Conservation (phyloP, 805 yeast genomes). For the Lipomyces spencermartinsiae region DNA sequence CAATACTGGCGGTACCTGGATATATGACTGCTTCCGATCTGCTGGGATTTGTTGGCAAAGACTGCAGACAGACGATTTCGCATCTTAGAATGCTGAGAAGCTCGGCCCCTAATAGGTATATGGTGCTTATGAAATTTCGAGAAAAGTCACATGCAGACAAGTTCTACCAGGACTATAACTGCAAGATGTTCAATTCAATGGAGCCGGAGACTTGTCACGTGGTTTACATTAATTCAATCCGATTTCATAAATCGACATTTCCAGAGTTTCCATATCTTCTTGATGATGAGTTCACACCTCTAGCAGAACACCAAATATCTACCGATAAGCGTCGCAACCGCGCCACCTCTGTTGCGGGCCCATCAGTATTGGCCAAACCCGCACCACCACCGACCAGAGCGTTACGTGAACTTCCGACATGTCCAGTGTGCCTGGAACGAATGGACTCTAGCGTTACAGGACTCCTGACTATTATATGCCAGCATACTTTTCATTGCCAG, state of each 20-base stretch:
- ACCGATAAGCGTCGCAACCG: constrained; percentile 16
- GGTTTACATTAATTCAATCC: constrained; percentile 67
- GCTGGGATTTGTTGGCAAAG: constrained; percentile 77
- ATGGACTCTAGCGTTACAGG: constrained; percentile 86
- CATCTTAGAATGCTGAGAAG: constrained; percentile 78
- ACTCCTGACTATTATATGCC: constrained; percentile 84
- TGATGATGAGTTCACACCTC: constrained; percentile 72
- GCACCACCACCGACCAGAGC: constrained; percentile 42
- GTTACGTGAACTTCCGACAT: constrained; percentile 76
- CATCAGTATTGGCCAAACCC: constrained; percentile 26
- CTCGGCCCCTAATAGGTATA: constrained; percentile 68
- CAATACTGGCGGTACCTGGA: constrained; percentile 84
- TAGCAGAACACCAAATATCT: constrained; percentile 29
- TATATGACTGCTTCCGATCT: constrained; percentile 86
- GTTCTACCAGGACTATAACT: constrained; percentile 72
- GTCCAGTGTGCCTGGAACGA: constrained; percentile 90
- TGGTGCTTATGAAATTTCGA: constrained; percentile 78
- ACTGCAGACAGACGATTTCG: constrained; percentile 59
- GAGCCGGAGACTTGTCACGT: constrained; percentile 88
- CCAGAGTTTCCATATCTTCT: constrained; percentile 68
- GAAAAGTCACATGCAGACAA: constrained; percentile 60
- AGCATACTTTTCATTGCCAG: constrained; percentile 89
- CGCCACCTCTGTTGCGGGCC: constrained; percentile 15
- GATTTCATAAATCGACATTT: constrained; percentile 47
- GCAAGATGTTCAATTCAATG: constrained; percentile 79